Percentiles rank a stretch among this genome's conserved stretches.
phyloP scores from a whole-genome alignment of 768 basidiomycete species.

The Boletus huronensis region DNA sequence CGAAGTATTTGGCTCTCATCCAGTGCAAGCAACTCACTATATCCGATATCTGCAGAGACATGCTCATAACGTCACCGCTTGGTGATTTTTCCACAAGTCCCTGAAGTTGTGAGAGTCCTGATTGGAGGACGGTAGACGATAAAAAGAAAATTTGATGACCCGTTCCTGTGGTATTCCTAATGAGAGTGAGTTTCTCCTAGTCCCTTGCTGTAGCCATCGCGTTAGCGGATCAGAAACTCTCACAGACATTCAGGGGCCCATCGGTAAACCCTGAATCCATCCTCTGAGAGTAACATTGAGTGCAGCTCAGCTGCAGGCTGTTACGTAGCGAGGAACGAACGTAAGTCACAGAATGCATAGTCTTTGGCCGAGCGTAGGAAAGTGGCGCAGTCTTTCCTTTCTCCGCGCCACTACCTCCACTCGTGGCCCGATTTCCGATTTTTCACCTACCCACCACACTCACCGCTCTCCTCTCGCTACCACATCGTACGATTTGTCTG shows the following conservation, averaged over 20 bases:
- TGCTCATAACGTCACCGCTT: background rate
- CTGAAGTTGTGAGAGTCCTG: background rate
- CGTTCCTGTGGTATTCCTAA: background rate
- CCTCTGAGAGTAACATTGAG: background rate
- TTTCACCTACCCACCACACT: no score
- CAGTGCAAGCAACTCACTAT: background rate
- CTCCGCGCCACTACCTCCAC: no score
- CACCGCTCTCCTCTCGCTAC: no score
- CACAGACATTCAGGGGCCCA: background rate
- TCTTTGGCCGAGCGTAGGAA: no score
- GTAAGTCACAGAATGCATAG: no score
- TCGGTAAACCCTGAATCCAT: background rate
- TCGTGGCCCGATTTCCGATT: no score
- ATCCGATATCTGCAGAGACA: background rate
- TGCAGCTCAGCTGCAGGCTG: no score
- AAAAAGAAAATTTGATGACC: background rate
- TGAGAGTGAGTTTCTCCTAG: background rate
- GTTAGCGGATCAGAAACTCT: background rate
- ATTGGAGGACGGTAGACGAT: background rate
- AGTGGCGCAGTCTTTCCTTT: no score
- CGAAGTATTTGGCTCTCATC: background rate
- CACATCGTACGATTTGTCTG: no score
- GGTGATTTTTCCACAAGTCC: background rate
- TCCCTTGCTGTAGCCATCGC: background rate
- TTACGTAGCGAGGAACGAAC: no score